Conservation (phyloP, 306 rosid species). For the Vigna nakashimae region DNA sequence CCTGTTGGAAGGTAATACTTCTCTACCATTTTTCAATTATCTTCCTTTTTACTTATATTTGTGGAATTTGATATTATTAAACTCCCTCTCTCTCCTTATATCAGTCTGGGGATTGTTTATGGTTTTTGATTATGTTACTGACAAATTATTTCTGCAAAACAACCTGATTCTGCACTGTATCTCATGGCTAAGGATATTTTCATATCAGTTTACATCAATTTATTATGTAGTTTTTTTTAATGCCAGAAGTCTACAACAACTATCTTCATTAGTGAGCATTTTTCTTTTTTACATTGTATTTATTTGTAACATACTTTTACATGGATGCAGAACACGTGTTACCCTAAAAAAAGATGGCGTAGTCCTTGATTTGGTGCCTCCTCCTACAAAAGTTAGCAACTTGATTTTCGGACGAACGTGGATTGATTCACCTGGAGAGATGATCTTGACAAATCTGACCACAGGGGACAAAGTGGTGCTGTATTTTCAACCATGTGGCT, state of each 20-base stretch:
- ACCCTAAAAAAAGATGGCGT: conserved; percentile 81
- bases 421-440: conserved; percentile 90
- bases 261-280: conserved; percentile 21
- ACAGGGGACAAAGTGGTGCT: conserved; percentile 90
- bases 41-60: conserved; percentile 18
- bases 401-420: conserved; percentile 91
- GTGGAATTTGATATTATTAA: conserved; percentile 13
- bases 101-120: conserved; percentile 7
- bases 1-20: conserved; percentile 86
- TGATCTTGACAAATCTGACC: conserved; percentile 76
- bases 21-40: conserved; percentile 17
- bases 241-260: conserved; percentile 1
- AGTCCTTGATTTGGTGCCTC: conserved; percentile 86
- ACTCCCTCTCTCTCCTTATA: neutral
- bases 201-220: conserved; percentile 1
- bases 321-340: conserved; percentile 78
- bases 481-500: conserved; percentile 95
- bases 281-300: neutral
- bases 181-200: neutral
- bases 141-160: conserved; percentile 56
- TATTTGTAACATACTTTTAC: conserved; percentile 26
- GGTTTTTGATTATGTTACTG: neutral
- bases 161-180: conserved; percentile 49
- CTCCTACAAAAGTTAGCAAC: conserved; percentile 88
- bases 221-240: conserved; percentile 14